Evolutionary conservation across 2,329 filamentous ascomycete genomes (phyloP), one percentile per base, ranked within the genome.

Genomic region (Talaromyces sp.): DNA sequence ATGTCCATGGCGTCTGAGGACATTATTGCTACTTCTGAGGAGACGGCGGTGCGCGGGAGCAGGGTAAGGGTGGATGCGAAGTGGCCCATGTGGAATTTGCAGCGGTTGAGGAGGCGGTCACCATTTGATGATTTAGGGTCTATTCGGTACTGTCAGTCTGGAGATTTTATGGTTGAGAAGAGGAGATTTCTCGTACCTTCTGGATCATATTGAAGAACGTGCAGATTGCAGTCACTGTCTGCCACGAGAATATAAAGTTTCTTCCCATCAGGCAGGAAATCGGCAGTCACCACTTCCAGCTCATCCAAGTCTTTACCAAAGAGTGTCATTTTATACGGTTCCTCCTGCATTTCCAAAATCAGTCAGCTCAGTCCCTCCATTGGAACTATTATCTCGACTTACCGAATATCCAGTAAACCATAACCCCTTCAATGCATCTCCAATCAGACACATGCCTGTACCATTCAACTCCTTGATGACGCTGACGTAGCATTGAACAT

Each of bases 371-470:
- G 22, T 9, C 57, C 27, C 43, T 54, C n/a, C 39, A 19, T 17
- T 17, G 52, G 13, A 49, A 31, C 67, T 39, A 25, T 56, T 25
- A 25, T 52, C 41, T 15, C 27, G 57, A 73, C 81, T 61, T 82
- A 86, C 84, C 9, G 91, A 95, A 74, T 97, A 99, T 0, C 95
- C 95, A 0, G 92, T 91, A 70, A 99, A 96, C 93, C 95, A 98
- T 2, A 98, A 84, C 0, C 95, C 95, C 80, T 97, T 97, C 74
- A 95, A 88, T 0, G 90, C 91, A 79, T 99, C 95, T 0, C 91
- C 91, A 80, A 97, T 88, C 11, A 97, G 83, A 72, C 91, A 93
- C 74, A 99, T 84, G 0, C 94, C 93, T 0, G 92, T 96, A 1
- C 90, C 88, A 3, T 88, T 88, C 19, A 99, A 84, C 71, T 92